Percentiles rank a stretch among this genome's conserved stretches.
phyloP scores from a whole-genome alignment of 1,284 basidiomycete species.

The Microbotryomycetes sp. region DNA sequence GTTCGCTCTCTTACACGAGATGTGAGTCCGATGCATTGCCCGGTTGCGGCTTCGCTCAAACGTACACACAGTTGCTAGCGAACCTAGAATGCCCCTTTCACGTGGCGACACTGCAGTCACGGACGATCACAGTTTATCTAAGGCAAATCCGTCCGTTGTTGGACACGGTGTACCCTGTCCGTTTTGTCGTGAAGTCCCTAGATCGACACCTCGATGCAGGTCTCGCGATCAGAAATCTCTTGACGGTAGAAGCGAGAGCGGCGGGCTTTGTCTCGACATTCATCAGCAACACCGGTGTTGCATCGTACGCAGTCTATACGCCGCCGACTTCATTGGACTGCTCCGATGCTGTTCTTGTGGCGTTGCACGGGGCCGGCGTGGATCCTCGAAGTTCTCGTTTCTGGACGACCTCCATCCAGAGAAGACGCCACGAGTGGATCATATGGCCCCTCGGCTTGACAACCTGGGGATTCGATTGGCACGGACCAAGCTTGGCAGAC shows the following conservation, averaged over 20 bases:
- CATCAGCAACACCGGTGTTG: slow-evolving; percentile 51
- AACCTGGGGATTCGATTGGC: slow-evolving; percentile 72
- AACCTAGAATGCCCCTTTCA: slow-evolving; percentile 49
- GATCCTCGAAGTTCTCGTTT: slow-evolving; percentile 48
- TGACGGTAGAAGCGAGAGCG: too few species aligned
- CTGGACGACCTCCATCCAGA: slow-evolving; percentile 55
- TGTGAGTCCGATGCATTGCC: slow-evolving; percentile 59
- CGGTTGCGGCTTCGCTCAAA: slow-evolving; percentile 57
- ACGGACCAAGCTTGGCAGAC: slow-evolving; percentile 60
- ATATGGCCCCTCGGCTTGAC: slow-evolving; percentile 65
- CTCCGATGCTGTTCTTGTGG: slow-evolving; percentile 53
- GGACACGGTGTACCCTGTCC: too few species aligned
- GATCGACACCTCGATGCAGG: too few species aligned
- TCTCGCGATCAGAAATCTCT: too few species aligned
- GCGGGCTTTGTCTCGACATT: slow-evolving; percentile 49
- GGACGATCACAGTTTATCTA: too few species aligned
- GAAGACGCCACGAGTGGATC: slow-evolving; percentile 57
- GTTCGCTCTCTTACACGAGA: slow-evolving; percentile 57
- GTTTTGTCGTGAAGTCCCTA: too few species aligned
- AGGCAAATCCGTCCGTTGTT: too few species aligned
- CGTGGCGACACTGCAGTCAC: too few species aligned
- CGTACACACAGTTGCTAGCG: slow-evolving; percentile 53
- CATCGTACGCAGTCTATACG: slow-evolving; percentile 53
- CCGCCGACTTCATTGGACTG: slow-evolving; percentile 46
- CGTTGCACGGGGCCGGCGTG: slow-evolving; percentile 75